phyloP scores from a whole-genome alignment of 2,329 filamentous ascomycete genomes.

The Pseudogymnoascus sp. region DNA sequence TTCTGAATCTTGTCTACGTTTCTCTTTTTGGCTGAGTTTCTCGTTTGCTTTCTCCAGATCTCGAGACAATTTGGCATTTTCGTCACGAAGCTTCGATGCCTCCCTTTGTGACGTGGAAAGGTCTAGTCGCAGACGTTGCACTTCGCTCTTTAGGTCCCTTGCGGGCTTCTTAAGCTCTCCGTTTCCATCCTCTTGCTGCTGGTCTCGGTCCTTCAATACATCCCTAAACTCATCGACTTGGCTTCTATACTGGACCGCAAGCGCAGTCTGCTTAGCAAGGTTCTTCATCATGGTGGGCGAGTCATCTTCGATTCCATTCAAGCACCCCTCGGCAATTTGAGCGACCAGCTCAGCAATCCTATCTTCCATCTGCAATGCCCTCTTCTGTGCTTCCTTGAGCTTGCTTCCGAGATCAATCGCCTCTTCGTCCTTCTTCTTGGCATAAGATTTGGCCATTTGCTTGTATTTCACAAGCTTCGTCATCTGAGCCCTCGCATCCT shows the following conservation, averaged over 20 bases:
- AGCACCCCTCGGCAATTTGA: constrained; percentile 40
- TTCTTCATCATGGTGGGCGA: constrained; percentile 44
- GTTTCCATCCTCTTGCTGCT: constrained; percentile 28
- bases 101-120: constrained; percentile 39
- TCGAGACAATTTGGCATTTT: constrained; percentile 25
- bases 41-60: constrained; percentile 28
- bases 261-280: constrained; percentile 48
- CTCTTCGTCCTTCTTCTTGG: constrained; percentile 68
- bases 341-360: constrained; percentile 53
- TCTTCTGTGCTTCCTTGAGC: constrained; percentile 60
- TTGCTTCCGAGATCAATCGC: constrained; percentile 57
- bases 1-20: constrained; percentile 37
- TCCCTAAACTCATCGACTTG: constrained; percentile 52
- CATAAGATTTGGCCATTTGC: constrained; percentile 69
- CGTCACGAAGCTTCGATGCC: constrained; percentile 23
- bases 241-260: constrained; percentile 50
- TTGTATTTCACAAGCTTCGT: constrained; percentile 74
- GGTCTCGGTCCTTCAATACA: constrained; percentile 36
- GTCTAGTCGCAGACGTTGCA: constrained; percentile 44
- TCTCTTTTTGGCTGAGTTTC: constrained; percentile 28
- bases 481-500: constrained; percentile 65
- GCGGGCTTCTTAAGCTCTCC: constrained; percentile 38
- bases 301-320: constrained; percentile 36
- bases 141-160: constrained; percentile 43
- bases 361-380: constrained; percentile 56